phyloP scores from a whole-genome alignment of 352 stramenopile species.

The Phytophthora aleatoria region DNA sequence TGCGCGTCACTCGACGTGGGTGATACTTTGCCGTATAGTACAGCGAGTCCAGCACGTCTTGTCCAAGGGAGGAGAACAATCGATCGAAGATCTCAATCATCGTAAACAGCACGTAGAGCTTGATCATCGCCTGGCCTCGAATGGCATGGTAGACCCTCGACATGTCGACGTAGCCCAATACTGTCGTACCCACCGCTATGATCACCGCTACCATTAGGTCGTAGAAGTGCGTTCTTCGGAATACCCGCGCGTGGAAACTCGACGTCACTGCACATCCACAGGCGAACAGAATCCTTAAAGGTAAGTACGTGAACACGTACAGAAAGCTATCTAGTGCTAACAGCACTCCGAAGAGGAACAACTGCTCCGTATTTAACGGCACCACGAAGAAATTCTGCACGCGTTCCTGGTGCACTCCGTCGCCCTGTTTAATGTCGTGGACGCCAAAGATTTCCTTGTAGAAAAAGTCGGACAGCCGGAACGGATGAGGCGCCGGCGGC shows the following conservation, averaged over 20 bases:
- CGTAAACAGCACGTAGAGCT: slow-evolving; percentile 98
- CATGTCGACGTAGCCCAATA: slow-evolving; percentile 93
- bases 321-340: slow-evolving; percentile 97
- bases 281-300: slow-evolving; percentile 88
- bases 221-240: slow-evolving; percentile 90
- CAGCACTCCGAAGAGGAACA: slow-evolving; percentile 95
- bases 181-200: slow-evolving; percentile 71
- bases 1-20: slow-evolving; percentile 65
- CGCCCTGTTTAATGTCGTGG: slow-evolving; percentile 77
- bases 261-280: slow-evolving; percentile 79
- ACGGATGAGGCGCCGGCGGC: slow-evolving; percentile 46
- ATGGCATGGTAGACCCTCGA: slow-evolving; percentile 99
- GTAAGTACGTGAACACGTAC: slow-evolving; percentile 97
- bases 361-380: slow-evolving; percentile 73
- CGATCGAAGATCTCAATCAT: slow-evolving; percentile 99
- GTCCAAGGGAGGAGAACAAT: slow-evolving; percentile 95
- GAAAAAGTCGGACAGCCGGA: slow-evolving; percentile 77
- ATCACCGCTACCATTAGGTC: slow-evolving; percentile 92
- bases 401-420: slow-evolving; percentile 77
- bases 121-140: slow-evolving; percentile 97
- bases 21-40: slow-evolving; percentile 91
- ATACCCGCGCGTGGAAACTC: slow-evolving; percentile 74
- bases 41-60: slow-evolving; percentile 96
- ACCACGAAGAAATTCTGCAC: slow-evolving; percentile 86
- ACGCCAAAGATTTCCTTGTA: slow-evolving; percentile 89